A percentile compares a stretch with the other conserved stretches of the same genome.
These are phyloP conservation scores for Nannizzia gypsea DNA, from an alignment of 2,329 filamentous ascomycete species.

Conservation along the genomic window DNA sequence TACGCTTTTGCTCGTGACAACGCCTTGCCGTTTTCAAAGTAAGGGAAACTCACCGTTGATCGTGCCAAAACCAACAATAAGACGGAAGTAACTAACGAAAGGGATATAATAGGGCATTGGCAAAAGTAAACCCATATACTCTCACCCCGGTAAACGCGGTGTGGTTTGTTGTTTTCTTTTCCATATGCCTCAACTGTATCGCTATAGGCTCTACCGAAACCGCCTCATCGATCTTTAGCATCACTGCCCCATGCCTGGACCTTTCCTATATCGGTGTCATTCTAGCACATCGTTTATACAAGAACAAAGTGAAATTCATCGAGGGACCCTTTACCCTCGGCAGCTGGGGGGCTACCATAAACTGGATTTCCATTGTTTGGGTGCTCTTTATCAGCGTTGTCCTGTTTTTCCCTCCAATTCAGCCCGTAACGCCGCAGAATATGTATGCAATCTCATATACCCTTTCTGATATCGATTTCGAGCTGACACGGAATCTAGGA, in stretches of 20 bases:
- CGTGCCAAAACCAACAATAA: background rate
- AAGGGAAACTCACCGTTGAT: constrained; percentile 15
- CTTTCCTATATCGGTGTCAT: constrained; percentile 50
- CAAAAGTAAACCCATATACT: constrained; percentile 42
- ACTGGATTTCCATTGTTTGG: constrained; percentile 48
- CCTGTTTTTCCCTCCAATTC: constrained; percentile 42
- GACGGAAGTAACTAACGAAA: background rate
- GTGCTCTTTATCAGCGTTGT: constrained; percentile 51
- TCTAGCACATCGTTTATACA: constrained; percentile 45
- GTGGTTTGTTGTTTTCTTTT: constrained; percentile 52
- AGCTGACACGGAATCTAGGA: constrained; percentile 23
- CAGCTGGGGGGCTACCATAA: constrained; percentile 43
- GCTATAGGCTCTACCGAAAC: constrained; percentile 35
- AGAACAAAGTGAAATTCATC: constrained; percentile 41
- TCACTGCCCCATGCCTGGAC: constrained; percentile 43
- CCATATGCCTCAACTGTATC: constrained; percentile 39
- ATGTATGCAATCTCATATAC: constrained; percentile 27
- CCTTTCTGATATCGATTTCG: background rate
- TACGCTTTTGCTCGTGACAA: constrained; percentile 51
- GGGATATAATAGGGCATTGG: constrained; percentile 35
- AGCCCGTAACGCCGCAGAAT: constrained; percentile 38
- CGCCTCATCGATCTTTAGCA: constrained; percentile 40
- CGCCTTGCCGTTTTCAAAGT: constrained; percentile 49
- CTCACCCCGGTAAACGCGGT: constrained; percentile 51
- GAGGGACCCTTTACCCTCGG: constrained; percentile 49